Evolutionary conservation across 257 asterid genomes (phyloP).

Genomic region (Solanum pimpinellifolium): DNA sequence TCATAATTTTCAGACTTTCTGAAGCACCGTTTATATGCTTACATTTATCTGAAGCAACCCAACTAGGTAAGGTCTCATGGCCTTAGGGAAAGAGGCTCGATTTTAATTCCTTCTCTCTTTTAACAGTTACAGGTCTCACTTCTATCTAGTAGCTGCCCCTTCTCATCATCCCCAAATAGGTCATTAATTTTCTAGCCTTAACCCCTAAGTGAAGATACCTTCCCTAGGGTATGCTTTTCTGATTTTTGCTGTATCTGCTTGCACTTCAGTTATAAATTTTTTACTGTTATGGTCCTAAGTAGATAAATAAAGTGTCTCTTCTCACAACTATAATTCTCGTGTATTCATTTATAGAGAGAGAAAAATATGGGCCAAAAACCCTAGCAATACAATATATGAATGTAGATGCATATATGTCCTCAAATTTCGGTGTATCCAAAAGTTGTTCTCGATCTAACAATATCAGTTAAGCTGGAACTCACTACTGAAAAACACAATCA

Average conservation of each 20-base stretch:
- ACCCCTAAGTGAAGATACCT: neutral
- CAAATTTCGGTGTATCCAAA: neutral
- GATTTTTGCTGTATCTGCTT: neutral
- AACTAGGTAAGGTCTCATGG: neutral
- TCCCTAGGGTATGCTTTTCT: neutral
- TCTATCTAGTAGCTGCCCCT: neutral
- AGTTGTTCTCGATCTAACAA: neutral
- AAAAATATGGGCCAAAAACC: neutral
- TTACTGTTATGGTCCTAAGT: neutral
- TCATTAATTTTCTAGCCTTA: neutral
- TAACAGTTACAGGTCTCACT: neutral
- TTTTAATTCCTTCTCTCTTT: neutral
- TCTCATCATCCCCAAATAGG: neutral
- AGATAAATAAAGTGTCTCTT: neutral
- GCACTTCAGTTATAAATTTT: neutral
- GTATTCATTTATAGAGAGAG: neutral
- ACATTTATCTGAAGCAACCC: neutral
- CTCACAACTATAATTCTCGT: neutral
- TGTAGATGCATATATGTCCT: neutral
- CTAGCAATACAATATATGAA: neutral
- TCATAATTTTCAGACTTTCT: neutral
- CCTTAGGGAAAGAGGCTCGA: neutral
- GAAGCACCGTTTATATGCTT: neutral
- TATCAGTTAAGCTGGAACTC: neutral
- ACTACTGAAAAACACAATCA: neutral